A percentile compares a stretch with the other conserved stretches of the same genome.
Conservation (phyloP, 345 rosid genomes). For the Gossypium arboreum region DNA sequence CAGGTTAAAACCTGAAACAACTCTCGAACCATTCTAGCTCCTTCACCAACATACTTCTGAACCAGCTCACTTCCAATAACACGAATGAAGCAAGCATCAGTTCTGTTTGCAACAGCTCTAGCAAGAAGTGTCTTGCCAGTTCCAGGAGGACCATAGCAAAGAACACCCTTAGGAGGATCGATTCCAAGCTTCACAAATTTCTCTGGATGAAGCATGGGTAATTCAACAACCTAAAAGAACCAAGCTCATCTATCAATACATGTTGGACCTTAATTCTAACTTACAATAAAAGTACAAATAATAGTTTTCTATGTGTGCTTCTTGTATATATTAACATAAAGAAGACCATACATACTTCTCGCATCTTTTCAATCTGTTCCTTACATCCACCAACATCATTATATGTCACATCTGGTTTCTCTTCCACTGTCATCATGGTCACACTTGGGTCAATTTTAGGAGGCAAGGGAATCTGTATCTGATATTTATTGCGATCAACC, state of each 20-base stretch:
- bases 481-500: conserved; percentile 70
- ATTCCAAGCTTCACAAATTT: conserved; percentile 98
- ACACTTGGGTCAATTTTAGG: conserved; percentile 99
- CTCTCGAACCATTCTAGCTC: conserved; percentile 98
- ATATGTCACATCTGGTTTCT: conserved; percentile 96
- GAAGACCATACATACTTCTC: conserved; percentile 52
- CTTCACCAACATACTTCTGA: conserved; percentile 97
- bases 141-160: conserved; percentile 98
- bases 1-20: conserved; percentile 70
- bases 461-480: conserved; percentile 96
- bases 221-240: conserved; percentile 78
- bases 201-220: conserved; percentile 99
- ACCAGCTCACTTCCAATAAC: conserved; percentile 99
- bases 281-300: neutral
- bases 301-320: neutral
- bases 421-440: conserved; percentile 99
- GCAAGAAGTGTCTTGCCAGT: conserved; percentile 94
- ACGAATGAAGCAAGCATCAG: conserved; percentile 97
- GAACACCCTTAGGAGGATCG: conserved; percentile 99
- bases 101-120: conserved; percentile 98
- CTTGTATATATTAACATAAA: neutral
- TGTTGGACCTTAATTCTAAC: neutral
- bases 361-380: conserved; percentile 96
- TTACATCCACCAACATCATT: conserved; percentile 98
- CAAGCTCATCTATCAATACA: neutral